Conservation (phyloP, 345 rosid species). For the Lepidium sativum region DNA sequence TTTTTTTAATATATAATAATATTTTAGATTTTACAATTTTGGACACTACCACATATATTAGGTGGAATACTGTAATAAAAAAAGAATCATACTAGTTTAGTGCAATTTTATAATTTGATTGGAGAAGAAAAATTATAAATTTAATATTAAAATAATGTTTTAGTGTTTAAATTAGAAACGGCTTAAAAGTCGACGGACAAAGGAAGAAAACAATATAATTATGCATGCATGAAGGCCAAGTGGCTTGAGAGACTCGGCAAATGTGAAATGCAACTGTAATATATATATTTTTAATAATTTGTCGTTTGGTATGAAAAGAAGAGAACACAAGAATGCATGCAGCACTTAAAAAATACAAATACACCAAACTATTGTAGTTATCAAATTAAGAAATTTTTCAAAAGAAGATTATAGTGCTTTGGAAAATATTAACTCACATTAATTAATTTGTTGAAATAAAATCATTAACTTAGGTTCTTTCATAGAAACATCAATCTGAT, state of each 20-base stretch:
- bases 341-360: background rate
- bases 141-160: no score
- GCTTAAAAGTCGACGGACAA: background rate
- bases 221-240: slow-evolving; percentile 25
- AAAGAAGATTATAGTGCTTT: background rate
- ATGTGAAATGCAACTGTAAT: background rate
- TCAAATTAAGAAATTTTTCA: background rate
- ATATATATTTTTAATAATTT: background rate
- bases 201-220: background rate
- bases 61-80: no score
- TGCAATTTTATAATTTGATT: no score
- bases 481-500: background rate
- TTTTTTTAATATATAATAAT: no score
- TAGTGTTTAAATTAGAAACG: no score
- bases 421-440: background rate
- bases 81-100: no score
- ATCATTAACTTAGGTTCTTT: background rate
- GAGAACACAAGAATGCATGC: background rate
- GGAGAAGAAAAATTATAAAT: no score
- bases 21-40: no score
- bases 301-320: background rate
- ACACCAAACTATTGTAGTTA: background rate
- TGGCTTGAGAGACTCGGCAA: slow-evolving; percentile 3
- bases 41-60: no score
- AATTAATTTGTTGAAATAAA: background rate